Percentiles rank a stretch among this genome's conserved stretches.
These are phyloP conservation scores for Rugosomyces carneus DNA, from an alignment of 1,284 basidiomycete genomes.

Conservation along the genomic window DNA sequence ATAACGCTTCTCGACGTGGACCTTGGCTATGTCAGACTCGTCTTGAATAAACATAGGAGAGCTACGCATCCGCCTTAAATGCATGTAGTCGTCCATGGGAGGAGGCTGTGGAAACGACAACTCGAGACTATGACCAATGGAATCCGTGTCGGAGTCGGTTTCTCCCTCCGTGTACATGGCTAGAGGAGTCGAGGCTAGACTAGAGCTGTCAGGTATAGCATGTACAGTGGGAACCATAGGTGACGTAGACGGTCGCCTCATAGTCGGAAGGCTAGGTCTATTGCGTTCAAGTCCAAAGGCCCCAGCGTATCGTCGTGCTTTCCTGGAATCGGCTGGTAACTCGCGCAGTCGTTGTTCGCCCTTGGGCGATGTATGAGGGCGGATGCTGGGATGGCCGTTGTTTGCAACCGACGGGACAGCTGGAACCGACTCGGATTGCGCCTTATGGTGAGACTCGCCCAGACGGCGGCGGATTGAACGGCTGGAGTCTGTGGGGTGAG, in stretches of 20 bases:
- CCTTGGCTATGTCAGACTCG: constrained; percentile 18
- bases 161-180: constrained; percentile 26
- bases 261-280: neutral
- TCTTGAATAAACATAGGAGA: constrained; percentile 31
- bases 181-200: constrained; percentile 18
- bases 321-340: constrained; percentile 25
- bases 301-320: constrained; percentile 27
- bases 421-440: neutral
- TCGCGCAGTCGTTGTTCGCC: constrained; percentile 13
- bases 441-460: neutral
- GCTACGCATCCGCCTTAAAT: constrained; percentile 36
- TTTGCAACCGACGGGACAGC: neutral
- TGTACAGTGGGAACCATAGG: constrained; percentile 8
- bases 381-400: neutral
- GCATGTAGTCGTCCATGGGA: constrained; percentile 28
- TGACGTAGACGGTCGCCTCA: constrained; percentile 4
- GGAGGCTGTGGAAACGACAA: constrained; percentile 39
- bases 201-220: constrained; percentile 9
- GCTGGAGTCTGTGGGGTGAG: neutral
- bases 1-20: constrained; percentile 10
- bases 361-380: neutral
- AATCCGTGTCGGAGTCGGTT: constrained; percentile 28
- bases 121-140: constrained; percentile 26
- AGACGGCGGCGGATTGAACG: constrained; percentile 1
- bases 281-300: constrained; percentile 27